These are phyloP conservation scores for Boletus coccyginus DNA, from an alignment of 768 basidiomycete species.

Conservation along the genomic window DNA sequence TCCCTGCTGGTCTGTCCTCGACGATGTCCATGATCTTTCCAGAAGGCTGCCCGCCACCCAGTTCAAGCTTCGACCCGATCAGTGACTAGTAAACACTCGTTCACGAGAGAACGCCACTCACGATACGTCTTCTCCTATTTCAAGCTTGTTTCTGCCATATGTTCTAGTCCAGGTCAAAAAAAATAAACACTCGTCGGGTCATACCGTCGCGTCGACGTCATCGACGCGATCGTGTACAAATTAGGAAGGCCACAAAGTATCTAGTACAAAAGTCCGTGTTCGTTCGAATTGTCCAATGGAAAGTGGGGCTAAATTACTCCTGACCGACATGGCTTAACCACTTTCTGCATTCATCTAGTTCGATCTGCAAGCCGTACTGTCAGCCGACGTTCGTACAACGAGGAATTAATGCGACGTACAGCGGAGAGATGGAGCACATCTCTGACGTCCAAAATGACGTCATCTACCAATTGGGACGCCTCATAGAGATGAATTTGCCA, in stretches of 20 bases:
- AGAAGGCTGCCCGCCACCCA: constrained; percentile 31
- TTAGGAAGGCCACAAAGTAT: constrained; percentile 9
- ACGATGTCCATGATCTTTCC: constrained; percentile 42
- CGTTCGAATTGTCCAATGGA: neutral
- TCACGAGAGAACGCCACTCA: constrained; percentile 14
- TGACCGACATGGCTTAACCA: constrained; percentile 20
- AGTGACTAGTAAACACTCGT: neutral
- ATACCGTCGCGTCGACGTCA: constrained; percentile 7
- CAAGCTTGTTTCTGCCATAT: constrained; percentile 23
- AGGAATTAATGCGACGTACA: constrained; percentile 11
- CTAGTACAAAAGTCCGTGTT: neutral
- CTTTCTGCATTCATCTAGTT: constrained; percentile 23
- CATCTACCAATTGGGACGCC: constrained; percentile 5
- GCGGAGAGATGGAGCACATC: constrained; percentile 24
- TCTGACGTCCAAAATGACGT: constrained; percentile 23
- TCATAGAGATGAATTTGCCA: constrained; percentile 13
- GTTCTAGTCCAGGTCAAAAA: neutral
- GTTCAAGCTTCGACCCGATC: constrained; percentile 29
- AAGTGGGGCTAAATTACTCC: neutral
- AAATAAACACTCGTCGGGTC: neutral
- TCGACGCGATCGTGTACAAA: constrained; percentile 9
- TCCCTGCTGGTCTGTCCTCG: constrained; percentile 44
- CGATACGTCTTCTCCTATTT: constrained; percentile 36
- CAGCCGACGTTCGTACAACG: neutral
- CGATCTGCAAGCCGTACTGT: constrained; percentile 15